Base-by-base conservation (phyloP, 2,329 filamentous ascomycete species). In the Colletotrichum cuscutae region DNA sequence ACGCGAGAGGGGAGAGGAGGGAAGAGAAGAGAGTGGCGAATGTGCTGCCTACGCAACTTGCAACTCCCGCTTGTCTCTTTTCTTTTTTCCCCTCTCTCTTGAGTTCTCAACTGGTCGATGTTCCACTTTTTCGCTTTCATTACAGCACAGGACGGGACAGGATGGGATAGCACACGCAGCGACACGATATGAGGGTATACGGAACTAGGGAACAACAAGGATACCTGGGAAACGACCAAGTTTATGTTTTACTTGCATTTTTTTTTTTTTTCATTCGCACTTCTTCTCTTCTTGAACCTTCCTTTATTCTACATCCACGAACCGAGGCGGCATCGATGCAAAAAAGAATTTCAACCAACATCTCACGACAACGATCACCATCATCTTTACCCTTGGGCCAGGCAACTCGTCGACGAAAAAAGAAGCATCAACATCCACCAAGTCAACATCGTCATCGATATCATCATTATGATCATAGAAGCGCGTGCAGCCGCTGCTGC, bases 401-500 rank as follows among this genome's bases (percentile, higher is more conserved):
- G 28, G 54, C 28, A n/a, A n/a, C 19, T 60, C n/a, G n/a, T 60
- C 35, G 19, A 12, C 35, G 37, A 42, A 30, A 49, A 59, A 37
- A 13, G 52, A 22, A n/a, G 3, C 49, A 42, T 22, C 54, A 30
- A 62, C 28, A 26, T 57, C 26, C 19, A 42, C 30, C 30, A 3
- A 32, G 30, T 5, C 49, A 53, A 9, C 54, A 30, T 57, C 30
- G n/a, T 42, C 19, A 37, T 37, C 35, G 30, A 42, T 4, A 56
- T 12, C 19, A 24, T 32, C 15, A 24, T 30, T 32, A 35, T n/a
- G 19, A 49, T 24, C 60, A 59, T 70, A 70, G 68, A 71, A 71
- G 63, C 63, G 57, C 26, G 30, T 71, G 68, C 63, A 60, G 63
- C 68, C 68, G 57, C 68, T 66, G 68, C 56, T 54, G 68, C 68